A percentile compares a stretch with the other conserved stretches of the same genome.
Evolutionary conservation across 805 yeast genomes (phyloP).

Genomic region (Zygotorulaspora danielsina): DNA sequence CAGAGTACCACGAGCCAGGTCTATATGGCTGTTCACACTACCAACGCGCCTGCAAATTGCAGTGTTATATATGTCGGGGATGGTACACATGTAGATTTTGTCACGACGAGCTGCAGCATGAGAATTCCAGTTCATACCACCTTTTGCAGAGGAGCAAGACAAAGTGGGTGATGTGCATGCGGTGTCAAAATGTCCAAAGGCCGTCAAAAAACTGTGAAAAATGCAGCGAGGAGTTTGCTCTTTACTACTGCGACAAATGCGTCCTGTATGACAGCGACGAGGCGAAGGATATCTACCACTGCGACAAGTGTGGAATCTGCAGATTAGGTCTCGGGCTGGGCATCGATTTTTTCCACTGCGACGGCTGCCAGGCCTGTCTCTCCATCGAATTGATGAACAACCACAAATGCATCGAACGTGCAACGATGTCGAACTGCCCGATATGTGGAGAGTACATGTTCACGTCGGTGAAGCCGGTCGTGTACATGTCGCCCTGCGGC

Average conservation of each 20-base stretch:
- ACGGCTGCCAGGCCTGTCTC: slow-evolving; percentile 83
- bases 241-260: slow-evolving; percentile 74
- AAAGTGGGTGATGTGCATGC: slow-evolving; percentile 73
- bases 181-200: slow-evolving; percentile 67
- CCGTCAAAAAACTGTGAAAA: slow-evolving; percentile 65
- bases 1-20: slow-evolving; percentile 46
- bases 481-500: slow-evolving; percentile 84
- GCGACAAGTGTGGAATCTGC: slow-evolving; percentile 90
- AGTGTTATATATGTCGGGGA: slow-evolving; percentile 66
- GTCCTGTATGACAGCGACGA: slow-evolving; percentile 79
- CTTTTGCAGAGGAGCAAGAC: slow-evolving; percentile 57
- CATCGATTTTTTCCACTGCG: slow-evolving; percentile 87
- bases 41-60: slow-evolving; percentile 75
- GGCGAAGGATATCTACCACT: slow-evolving; percentile 79
- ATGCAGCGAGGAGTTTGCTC: slow-evolving; percentile 65
- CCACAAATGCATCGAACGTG: slow-evolving; percentile 80
- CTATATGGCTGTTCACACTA: slow-evolving; percentile 79
- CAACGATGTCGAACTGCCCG: slow-evolving; percentile 89
- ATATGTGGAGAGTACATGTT: slow-evolving; percentile 90
- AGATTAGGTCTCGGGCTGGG: slow-evolving; percentile 84
- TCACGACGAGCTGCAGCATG: slow-evolving; percentile 57
- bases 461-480: slow-evolving; percentile 74
- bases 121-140: slow-evolving; percentile 37
- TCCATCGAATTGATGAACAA: slow-evolving; percentile 70
- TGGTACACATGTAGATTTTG: slow-evolving; percentile 86